These are phyloP conservation scores for Ophiostoma sp. DNA, from an alignment of 2,329 filamentous ascomycete genomes.

Conservation along the genomic window DNA sequence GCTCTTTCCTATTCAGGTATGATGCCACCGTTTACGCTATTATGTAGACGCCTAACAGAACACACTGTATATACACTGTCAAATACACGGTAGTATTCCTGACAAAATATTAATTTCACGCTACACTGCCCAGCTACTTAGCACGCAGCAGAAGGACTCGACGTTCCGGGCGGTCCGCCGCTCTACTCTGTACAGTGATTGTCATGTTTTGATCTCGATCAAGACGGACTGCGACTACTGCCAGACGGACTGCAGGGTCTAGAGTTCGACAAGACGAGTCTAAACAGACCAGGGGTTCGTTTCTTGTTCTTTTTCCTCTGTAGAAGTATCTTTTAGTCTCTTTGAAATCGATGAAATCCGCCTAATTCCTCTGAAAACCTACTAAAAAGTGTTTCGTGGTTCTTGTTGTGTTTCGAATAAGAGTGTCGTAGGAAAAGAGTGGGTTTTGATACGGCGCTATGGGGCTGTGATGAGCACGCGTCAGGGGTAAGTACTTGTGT, in stretches of 20 bases:
- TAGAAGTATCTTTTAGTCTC: not conserved
- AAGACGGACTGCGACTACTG: not conserved
- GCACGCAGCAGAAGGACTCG: not conserved
- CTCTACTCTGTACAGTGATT: not conserved
- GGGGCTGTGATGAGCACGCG: conserved; percentile 9
- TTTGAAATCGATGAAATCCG: not conserved
- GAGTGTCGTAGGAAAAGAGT: not conserved
- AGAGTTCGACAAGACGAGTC: not conserved
- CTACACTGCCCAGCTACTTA: not conserved
- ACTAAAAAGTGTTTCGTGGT: not conserved
- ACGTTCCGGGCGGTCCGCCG: not conserved
- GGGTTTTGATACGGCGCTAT: not conserved
- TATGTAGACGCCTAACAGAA: not conserved
- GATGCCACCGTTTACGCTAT: not conserved
- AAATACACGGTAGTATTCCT: not conserved
- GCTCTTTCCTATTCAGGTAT: not conserved
- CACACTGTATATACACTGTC: not conserved
- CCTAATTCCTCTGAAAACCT: not conserved
- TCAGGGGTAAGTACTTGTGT: conserved; percentile 13
- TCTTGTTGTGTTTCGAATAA: conserved; percentile 14
- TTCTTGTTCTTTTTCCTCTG: not conserved
- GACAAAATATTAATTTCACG: too few species aligned
- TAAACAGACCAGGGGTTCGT: not conserved
- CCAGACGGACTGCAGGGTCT: not conserved
- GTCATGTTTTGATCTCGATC: not conserved